These are phyloP conservation scores for Pascua sp. DNA, from an alignment of 1,284 basidiomycete species.

Conservation along the genomic window DNA sequence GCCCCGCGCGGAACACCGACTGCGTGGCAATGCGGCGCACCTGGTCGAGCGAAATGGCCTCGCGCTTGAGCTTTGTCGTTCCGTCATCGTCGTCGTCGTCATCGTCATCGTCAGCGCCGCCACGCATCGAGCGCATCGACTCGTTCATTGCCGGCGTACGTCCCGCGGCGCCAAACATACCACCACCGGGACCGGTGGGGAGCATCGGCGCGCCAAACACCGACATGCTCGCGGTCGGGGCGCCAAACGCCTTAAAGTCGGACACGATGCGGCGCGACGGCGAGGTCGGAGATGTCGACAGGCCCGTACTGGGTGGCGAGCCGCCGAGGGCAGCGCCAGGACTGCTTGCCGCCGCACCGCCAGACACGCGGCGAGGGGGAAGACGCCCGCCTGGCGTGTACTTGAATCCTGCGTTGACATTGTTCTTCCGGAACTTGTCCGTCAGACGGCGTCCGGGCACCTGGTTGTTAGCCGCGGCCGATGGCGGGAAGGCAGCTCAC, in stretches of 20 bases:
- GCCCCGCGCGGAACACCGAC: constrained; percentile 51
- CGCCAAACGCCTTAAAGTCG: constrained; percentile 84
- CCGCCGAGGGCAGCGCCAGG: constrained; percentile 16
- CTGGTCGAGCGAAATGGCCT: constrained; percentile 82
- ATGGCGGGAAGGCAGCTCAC: constrained; percentile 52
- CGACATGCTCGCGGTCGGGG: constrained; percentile 10
- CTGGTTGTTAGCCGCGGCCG: constrained; percentile 49
- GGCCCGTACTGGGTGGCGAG: constrained; percentile 46
- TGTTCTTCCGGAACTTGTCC: constrained; percentile 68
- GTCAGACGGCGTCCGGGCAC: constrained; percentile 89
- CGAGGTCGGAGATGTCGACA: constrained; percentile 23
- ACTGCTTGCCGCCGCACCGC: background rate
- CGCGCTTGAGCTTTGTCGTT: constrained; percentile 64
- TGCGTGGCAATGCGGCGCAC: constrained; percentile 58
- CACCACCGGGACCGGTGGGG: constrained; percentile 46
- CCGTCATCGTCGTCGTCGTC: constrained; percentile 52
- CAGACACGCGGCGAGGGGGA: constrained; percentile 51
- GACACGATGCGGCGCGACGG: constrained; percentile 79
- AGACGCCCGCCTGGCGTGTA: constrained; percentile 60
- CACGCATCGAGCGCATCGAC: constrained; percentile 23
- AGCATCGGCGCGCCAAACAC: constrained; percentile 51
- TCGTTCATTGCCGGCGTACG: constrained; percentile 33
- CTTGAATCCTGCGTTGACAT: constrained; percentile 32
- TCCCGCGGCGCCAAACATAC: constrained; percentile 46
- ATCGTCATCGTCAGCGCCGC: constrained; percentile 59